Evolutionary conservation across 176 grass and related monocot genomes (phyloP), one percentile per base, ranked within the genome.

Genomic region (Carex kokanica): DNA sequence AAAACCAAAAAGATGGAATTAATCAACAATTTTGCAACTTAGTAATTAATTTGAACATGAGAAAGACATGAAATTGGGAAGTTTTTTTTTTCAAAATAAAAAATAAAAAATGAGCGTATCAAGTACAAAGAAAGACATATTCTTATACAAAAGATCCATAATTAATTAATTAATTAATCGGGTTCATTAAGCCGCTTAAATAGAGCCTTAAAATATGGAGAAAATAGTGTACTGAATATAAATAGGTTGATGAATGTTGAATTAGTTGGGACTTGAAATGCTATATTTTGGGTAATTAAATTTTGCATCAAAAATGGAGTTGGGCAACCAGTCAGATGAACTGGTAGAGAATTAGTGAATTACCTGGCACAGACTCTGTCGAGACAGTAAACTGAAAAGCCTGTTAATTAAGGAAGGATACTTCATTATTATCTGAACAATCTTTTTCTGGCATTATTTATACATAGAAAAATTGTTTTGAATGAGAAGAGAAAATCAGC

Each of bases 321-420:
- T 54, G 2, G 21, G 47, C 55, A 77, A 74, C 11, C 47, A 54
- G 72, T 55, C 13, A 9, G 47, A 77, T 75, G 4, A 12, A 20
- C 57, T 59, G 18, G 21, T 60, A 1, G 32, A 45, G 59, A 24
- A n/a, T 60, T 43, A 43, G 41, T 43, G 27, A 83, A 67, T 32
- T 90, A 90, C 88, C 88, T 86, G 81, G 80, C 23, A 56, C 84
- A 86, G 5, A 87, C 2, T 80, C 60, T 90, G 64, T 90, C 84
- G 31, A 86, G 81, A 84, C 79, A 70, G 21, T 90, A 90, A 55
- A 84, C 24, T 9, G 65, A 41, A 62, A 73, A 75, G n/a, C 74
- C 88, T 90, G 88, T 82, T 82, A 67, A 82, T 65, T 54, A 27
- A 60, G 17, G 20, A 81, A 63, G 64, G 5, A 43, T 63, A 81